Percentiles rank a stretch among this genome's conserved stretches.
Conservation (phyloP, 768 basidiomycete genomes). For the Tylopilus sp. region DNA sequence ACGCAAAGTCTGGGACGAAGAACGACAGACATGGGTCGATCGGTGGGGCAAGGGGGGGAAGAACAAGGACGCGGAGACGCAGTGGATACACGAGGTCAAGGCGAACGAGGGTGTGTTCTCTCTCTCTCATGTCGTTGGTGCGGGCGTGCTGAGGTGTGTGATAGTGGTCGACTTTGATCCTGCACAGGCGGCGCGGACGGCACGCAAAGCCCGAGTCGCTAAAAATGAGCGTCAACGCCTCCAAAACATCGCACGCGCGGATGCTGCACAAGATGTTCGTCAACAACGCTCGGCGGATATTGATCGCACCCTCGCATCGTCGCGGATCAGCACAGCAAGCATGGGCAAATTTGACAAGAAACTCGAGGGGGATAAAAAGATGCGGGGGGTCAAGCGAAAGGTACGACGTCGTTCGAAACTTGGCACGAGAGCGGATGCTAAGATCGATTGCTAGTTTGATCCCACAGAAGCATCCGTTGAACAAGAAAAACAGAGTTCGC, state of each 20-base stretch:
- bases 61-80: conserved; percentile 81
- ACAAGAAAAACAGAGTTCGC: conserved; percentile 67
- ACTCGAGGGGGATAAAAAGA: conserved; percentile 89
- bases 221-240: conserved; percentile 82
- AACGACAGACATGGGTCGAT: conserved; percentile 87
- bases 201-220: conserved; percentile 72
- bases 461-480: conserved; percentile 65
- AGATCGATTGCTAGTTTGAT: conserved; percentile 59
- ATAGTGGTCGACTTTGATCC: conserved; percentile 70
- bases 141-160: too few species aligned
- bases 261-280: conserved; percentile 34
- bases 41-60: conserved; percentile 89
- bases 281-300: conserved; percentile 67
- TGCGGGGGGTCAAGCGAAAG: conserved; percentile 89
- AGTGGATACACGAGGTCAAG: conserved; percentile 93
- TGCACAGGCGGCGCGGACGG: conserved; percentile 66
- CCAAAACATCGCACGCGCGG: conserved; percentile 67
- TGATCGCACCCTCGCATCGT: conserved; percentile 70
- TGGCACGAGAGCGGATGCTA: too few species aligned
- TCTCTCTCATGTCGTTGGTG: too few species aligned
- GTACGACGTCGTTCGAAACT: conserved; percentile 33
- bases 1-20: conserved; percentile 90
- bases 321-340: conserved; percentile 84
- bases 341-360: conserved; percentile 92
- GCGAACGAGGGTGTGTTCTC: conserved; percentile 68